phyloP scores from a whole-genome alignment of 148 eudicot genomes.

The Spergularia bocconei region DNA sequence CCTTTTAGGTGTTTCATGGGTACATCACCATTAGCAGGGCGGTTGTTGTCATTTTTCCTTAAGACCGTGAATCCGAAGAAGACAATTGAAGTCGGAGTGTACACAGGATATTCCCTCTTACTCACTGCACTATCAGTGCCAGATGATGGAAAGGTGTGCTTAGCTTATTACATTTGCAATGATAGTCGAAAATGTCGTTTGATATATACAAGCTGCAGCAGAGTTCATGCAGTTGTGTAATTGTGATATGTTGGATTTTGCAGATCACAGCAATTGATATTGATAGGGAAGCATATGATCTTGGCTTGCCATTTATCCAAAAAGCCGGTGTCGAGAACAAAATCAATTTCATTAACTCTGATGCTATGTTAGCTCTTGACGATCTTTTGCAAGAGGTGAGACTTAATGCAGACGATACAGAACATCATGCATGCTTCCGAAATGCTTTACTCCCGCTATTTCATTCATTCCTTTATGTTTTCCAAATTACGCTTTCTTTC shows the following conservation, averaged over 20 bases:
- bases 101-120: constrained; percentile 45
- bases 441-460: neutral
- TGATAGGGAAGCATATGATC: constrained; percentile 23
- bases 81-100: constrained; percentile 45
- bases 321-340: constrained; percentile 34
- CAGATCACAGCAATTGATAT: constrained; percentile 32
- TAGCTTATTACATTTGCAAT: neutral
- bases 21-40: constrained; percentile 35
- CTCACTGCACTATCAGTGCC: constrained; percentile 47
- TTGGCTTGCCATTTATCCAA: constrained; percentile 30
- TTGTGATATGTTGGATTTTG: neutral
- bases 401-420: too few relatives aligned
- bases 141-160: constrained; percentile 37
- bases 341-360: constrained; percentile 30
- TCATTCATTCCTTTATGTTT: neutral
- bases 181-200: neutral
- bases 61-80: constrained; percentile 35
- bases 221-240: neutral
- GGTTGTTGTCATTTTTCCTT: constrained; percentile 29
- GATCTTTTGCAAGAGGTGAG: constrained; percentile 28
- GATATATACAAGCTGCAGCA: neutral
- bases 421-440: neutral
- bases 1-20: constrained; percentile 26
- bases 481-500: too few relatives aligned
- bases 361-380: constrained; percentile 30